A percentile compares a stretch with the other conserved stretches of the same genome.
phyloP scores from a whole-genome alignment of 495 filamentous ascomycete genomes.

The Terfezia boudieri region DNA sequence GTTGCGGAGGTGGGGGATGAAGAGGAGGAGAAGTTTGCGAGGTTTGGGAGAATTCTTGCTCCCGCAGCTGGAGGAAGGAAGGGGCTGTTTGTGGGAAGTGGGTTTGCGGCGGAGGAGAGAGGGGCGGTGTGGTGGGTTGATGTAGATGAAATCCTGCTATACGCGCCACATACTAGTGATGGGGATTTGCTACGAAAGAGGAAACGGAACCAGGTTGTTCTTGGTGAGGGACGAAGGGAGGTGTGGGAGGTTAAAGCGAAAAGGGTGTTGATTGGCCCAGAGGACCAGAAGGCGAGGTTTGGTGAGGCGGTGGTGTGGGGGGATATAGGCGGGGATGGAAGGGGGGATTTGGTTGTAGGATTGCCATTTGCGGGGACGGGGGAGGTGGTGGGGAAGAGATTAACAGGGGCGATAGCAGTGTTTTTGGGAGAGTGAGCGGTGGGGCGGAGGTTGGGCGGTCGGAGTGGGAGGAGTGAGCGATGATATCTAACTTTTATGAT shows the following conservation, averaged over 20 bases:
- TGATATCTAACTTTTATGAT: too few relatives aligned
- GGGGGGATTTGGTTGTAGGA: neutral
- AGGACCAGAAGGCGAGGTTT: neutral
- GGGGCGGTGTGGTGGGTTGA: neutral
- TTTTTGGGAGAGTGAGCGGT: neutral
- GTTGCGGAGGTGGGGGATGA: slow-evolving; percentile 4
- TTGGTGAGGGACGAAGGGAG: too few relatives aligned
- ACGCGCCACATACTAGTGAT: too few relatives aligned
- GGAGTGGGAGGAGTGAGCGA: too few relatives aligned
- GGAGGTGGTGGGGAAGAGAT: neutral
- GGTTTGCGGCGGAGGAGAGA: too few relatives aligned
- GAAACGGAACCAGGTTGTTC: too few relatives aligned
- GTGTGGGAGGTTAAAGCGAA: neutral
- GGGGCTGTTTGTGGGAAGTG: too few relatives aligned
- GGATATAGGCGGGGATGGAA: neutral
- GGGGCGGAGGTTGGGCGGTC: neutral
- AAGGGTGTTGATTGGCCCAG: neutral
- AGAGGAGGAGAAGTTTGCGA: too few relatives aligned
- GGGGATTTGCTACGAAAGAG: too few relatives aligned
- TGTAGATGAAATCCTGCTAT: neutral
- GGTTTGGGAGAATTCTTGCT: too few relatives aligned
- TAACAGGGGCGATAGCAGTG: neutral
- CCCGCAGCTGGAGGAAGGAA: too few relatives aligned
- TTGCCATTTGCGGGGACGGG: neutral
- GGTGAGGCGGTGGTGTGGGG: neutral